Evolutionary conservation across 2,329 filamentous ascomycete species (phyloP), one percentile per base, ranked within the genome.

Genomic region (Periconia macrospinosa): DNA sequence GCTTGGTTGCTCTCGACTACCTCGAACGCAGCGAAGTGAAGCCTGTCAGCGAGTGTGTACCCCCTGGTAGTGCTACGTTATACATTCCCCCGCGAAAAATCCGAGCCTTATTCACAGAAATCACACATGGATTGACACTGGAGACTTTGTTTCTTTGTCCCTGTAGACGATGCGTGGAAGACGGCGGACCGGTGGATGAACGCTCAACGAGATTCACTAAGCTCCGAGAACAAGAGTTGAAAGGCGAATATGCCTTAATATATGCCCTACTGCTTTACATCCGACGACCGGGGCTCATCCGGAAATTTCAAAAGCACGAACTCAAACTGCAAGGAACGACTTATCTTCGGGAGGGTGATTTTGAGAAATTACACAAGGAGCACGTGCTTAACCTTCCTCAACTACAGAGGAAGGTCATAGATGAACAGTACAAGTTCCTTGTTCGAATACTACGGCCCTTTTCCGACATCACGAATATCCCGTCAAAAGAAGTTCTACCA

Each of bases 261-360:
- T 56, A 56, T 50, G 54, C 51, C 33, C 43, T 56, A 37, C 54
- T 56, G 27, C 41, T 56, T 30, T 56, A 54, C 23, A 45, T 56
- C 33, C 54, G 18, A 46, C 50, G 54, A 35, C 50, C 50, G 47
- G 50, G 54, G 9, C 54, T 56, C 41, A 53, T 56, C 37, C 45
- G 41, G 41, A 56, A 45, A 41, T 56, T 56, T 30, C 54, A 53
- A 30, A 41, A 43, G 13, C 44, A 53, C 37, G 54, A 50, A 30
- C 14, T 41, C 37, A 56, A 56, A 43, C 54, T 56, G 18, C 50
- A 53, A 50, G 54, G 47, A n/a, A 56, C 50, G 0, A 45, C 2
- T 33, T 56, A 56, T 30, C 35, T 56, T 11, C 11, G 27, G 23
- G 54, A 56, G 18, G 15, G 10, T 20, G 46, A 45, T 50, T 56